Conservation (phyloP, 164 flowering plant genomes). For the Umbellularia californica region DNA sequence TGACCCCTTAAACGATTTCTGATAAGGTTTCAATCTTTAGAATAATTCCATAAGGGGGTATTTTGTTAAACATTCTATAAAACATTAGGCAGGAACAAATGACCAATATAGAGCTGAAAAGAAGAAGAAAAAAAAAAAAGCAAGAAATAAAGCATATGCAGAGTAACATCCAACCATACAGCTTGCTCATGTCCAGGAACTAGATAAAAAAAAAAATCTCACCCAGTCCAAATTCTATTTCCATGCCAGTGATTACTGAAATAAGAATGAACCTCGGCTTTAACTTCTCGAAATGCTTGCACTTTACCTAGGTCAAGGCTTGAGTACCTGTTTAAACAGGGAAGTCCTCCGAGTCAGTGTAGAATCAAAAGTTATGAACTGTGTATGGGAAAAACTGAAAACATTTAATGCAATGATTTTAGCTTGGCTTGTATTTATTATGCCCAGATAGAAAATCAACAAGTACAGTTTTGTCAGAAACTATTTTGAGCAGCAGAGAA, state of each 20-base stretch:
- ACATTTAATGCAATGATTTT: background rate
- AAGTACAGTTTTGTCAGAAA: too few species aligned
- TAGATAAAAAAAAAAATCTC: constrained; percentile 15
- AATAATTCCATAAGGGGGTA: too few species aligned
- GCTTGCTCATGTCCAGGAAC: too few species aligned
- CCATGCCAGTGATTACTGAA: constrained; percentile 67
- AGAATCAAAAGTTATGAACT: background rate
- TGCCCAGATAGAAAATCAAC: too few species aligned
- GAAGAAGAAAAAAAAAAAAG: too few species aligned
- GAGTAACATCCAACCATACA: too few species aligned
- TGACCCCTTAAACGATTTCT: too few species aligned
- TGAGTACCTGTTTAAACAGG: constrained; percentile 39
- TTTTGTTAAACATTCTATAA: too few species aligned
- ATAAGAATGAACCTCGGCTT: constrained; percentile 62
- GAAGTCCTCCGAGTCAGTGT: background rate
- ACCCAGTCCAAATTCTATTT: constrained; percentile 85
- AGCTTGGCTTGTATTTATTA: background rate
- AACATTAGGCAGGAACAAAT: too few species aligned
- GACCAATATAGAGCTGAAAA: too few species aligned
- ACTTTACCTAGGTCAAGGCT: constrained; percentile 45
- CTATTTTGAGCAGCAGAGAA: background rate
- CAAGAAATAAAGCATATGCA: too few species aligned
- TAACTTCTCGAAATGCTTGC: constrained; percentile 51
- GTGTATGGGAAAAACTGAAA: background rate
- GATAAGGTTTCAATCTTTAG: too few species aligned